Base-by-base conservation (phyloP, 2,329 filamentous ascomycete genomes). In the Calonectria fujianensis region DNA sequence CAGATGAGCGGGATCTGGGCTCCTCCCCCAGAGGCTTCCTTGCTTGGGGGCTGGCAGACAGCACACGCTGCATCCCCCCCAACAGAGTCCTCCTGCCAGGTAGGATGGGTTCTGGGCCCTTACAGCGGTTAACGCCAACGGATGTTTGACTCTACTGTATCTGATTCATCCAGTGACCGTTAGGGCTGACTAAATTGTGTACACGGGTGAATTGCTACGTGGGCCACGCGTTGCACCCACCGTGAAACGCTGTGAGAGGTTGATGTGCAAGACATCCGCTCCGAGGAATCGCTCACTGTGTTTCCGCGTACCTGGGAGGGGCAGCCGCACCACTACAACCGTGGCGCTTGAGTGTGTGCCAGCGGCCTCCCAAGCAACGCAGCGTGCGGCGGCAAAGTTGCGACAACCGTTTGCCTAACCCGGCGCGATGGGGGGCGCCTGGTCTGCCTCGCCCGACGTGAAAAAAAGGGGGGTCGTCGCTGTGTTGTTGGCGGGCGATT, bases 111-210 rank as follows among this genome's bases (percentile, higher is more conserved):
- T 16, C 16, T 11, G 24, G n/a, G n/a, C 27, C 57, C 24, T 63
- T 39, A 9, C 57, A 41, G 57, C 16, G 18, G 27, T 29, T 37
- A 13, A 39, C 24, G 27, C 31, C 45, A n/a, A 6, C 20, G 39
- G 27, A 31, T 45, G 37, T 32, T 7, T 41, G 29, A n/a, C 24
- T 39, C 31, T 61, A 8, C 45, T 48, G 45, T 52, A 29, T 51
- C 37, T 51, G 63, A 64, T 39, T 31, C 63, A 24, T 39, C 24
- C 51, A 48, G 24, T 24, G 24, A 41, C 14, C 35, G 35, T 57
- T 72, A 72, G 63, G 50, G 70, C 70, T 72, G 61, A 24, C 69
- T 39, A 39, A 24, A 61, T 16, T 24, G 35, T 7, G 24, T 27
- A 5, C 24, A 37, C 13, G 8, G 24, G 57, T 13, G 16, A 63